Conservation (phyloP, 2,329 filamentous ascomycete genomes). For the Didymella lethalis region DNA sequence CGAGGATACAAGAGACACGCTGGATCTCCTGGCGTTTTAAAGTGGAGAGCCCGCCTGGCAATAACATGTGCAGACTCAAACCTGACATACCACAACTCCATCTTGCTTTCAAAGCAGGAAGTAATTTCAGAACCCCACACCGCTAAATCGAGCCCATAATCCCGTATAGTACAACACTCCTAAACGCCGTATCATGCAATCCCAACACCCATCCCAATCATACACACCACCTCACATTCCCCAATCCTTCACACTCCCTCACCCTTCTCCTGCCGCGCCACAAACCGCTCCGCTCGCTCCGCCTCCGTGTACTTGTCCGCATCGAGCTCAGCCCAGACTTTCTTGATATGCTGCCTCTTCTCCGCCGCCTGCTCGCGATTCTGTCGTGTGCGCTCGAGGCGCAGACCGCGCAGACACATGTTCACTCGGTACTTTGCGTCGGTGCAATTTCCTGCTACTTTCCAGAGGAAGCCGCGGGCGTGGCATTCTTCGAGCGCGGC, state of each 20-base stretch:
- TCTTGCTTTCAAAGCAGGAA: neutral
- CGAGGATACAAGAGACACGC: neutral
- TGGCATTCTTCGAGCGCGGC: slow-evolving; percentile 94
- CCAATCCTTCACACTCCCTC: neutral
- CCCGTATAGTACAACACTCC: slow-evolving; percentile 8
- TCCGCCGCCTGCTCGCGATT: slow-evolving; percentile 75
- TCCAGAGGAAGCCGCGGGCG: slow-evolving; percentile 88
- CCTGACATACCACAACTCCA: neutral
- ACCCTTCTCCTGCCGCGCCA: neutral
- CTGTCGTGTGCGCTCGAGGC: slow-evolving; percentile 76
- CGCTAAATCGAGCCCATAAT: neutral
- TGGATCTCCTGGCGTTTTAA: no score
- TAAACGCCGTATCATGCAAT: slow-evolving; percentile 5
- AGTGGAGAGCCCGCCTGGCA: no score
- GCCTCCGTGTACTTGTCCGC: slow-evolving; percentile 61
- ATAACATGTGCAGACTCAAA: neutral
- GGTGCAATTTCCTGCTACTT: slow-evolving; percentile 90
- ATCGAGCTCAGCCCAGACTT: slow-evolving; percentile 81
- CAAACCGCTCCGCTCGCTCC: slow-evolving; percentile 4
- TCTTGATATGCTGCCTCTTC: slow-evolving; percentile 77
- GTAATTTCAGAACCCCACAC: neutral
- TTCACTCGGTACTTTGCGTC: slow-evolving; percentile 83
- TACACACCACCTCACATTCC: neutral
- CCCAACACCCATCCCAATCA: neutral
- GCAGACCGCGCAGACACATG: slow-evolving; percentile 81